Percentiles rank a stretch among this genome's conserved stretches.
phyloP scores from a whole-genome alignment of 345 rosid genomes.

The Salix suchowensis region DNA sequence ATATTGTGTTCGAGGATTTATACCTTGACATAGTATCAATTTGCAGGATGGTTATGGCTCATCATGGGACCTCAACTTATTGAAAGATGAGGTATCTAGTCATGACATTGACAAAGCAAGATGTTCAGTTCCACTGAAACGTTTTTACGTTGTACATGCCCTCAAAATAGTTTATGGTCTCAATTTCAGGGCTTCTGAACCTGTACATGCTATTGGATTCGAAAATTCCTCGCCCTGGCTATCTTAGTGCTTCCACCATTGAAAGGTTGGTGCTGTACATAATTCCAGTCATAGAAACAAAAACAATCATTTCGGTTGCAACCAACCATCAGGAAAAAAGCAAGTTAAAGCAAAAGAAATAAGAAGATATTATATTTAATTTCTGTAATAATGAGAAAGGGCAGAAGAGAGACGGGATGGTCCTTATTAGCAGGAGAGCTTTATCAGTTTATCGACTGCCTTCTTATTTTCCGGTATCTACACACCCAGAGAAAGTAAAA shows the following conservation, averaged over 20 bases:
- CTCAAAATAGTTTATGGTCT: background rate
- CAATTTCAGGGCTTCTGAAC: background rate
- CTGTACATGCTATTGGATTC: background rate
- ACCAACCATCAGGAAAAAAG: too few species aligned
- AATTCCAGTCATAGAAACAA: too few species aligned
- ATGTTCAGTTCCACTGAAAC: slow-evolving; percentile 2
- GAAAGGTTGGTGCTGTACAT: background rate
- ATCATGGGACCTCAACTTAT: slow-evolving; percentile 55
- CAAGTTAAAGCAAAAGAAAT: too few species aligned
- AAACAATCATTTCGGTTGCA: too few species aligned
- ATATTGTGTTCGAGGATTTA: background rate
- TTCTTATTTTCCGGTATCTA: too few species aligned
- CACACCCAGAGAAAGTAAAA: too few species aligned
- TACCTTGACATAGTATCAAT: slow-evolving; percentile 9
- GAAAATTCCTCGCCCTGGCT: background rate
- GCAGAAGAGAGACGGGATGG: too few species aligned
- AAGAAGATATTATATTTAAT: too few species aligned
- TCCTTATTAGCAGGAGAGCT: too few species aligned
- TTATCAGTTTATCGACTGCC: too few species aligned
- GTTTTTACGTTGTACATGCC: slow-evolving; percentile 1
- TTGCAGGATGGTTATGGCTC: slow-evolving; percentile 76
- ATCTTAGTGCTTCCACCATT: background rate
- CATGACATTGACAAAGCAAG: slow-evolving; percentile 52
- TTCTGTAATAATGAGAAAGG: too few species aligned
- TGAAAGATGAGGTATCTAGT: slow-evolving; percentile 52